Evolutionary conservation across 768 basidiomycete species (phyloP).

Genomic region (Nidula microcarpa): DNA sequence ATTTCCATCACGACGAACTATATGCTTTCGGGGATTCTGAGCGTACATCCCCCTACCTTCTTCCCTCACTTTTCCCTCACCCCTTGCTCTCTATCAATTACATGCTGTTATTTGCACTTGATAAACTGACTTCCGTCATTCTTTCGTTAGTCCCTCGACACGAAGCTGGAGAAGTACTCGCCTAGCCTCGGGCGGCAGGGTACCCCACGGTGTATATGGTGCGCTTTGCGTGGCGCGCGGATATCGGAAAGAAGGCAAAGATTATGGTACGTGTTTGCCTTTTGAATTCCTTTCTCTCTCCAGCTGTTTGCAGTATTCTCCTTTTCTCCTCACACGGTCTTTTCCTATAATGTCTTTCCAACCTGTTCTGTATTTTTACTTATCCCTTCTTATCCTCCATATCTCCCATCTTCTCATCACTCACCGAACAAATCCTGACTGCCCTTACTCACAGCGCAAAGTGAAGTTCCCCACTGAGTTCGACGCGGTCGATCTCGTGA

Average conservation of each 20-base stretch:
- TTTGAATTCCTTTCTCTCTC: not conserved
- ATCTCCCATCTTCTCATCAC: too few relatives aligned
- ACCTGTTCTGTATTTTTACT: too few relatives aligned
- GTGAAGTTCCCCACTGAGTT: constrained; percentile 92
- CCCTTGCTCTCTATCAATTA: not conserved
- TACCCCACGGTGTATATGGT: constrained; percentile 94
- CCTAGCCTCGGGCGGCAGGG: constrained; percentile 73
- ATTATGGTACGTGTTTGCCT: constrained; percentile 67
- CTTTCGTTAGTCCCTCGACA: constrained; percentile 67
- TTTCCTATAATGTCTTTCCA: not conserved
- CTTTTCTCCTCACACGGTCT: not conserved
- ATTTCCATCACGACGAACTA: constrained; percentile 86
- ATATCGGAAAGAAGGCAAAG: constrained; percentile 91
- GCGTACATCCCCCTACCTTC: constrained; percentile 37
- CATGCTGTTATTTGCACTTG: not conserved
- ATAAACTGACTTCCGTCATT: not conserved
- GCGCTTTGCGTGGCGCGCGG: constrained; percentile 91
- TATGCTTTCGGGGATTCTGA: constrained; percentile 81
- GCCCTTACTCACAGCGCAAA: constrained; percentile 50
- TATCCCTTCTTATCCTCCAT: too few relatives aligned
- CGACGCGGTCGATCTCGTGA: constrained; percentile 79
- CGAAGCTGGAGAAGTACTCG: constrained; percentile 83
- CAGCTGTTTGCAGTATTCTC: not conserved
- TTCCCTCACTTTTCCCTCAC: not conserved
- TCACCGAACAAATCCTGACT: too few relatives aligned